These are phyloP conservation scores for Paratinospora sagittata DNA, from an alignment of 164 flowering plant genomes.

Conservation along the genomic window DNA sequence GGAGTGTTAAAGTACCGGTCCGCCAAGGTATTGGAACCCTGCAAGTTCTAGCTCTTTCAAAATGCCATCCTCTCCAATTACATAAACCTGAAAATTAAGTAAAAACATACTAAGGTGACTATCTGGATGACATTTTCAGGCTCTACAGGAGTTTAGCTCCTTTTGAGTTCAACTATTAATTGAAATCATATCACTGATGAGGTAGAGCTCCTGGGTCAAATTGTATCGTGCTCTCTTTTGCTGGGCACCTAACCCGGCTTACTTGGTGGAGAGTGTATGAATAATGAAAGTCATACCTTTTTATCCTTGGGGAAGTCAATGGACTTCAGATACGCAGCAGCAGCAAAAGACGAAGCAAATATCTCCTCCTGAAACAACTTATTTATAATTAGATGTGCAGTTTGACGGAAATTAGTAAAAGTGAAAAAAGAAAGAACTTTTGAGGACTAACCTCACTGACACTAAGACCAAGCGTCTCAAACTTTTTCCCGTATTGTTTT, in stretches of 20 bases:
- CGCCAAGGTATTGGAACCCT: conserved; percentile 87
- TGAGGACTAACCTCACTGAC: conserved; percentile 86
- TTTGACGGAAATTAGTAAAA: background rate
- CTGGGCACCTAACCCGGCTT: background rate
- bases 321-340: conserved; percentile 89
- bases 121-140: background rate
- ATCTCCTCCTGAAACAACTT: conserved; percentile 74
- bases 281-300: conserved; percentile 49
- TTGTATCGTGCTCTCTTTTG: too few relatives aligned
- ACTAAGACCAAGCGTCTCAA: conserved; percentile 87
- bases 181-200: too few relatives aligned
- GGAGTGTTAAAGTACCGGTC: conserved; percentile 60
- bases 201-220: too few relatives aligned
- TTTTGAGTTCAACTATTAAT: background rate
- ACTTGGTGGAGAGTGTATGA: background rate
- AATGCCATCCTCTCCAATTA: conserved; percentile 96
- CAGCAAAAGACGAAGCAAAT: conserved; percentile 98
- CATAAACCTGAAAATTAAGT: conserved; percentile 62
- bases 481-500: conserved; percentile 96
- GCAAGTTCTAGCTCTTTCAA: conserved; percentile 98
- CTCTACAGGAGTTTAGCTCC: background rate
- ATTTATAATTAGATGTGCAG: conserved; percentile 6
- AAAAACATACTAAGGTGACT: conserved; percentile 6
- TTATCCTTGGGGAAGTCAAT: conserved; percentile 92
- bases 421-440: too few relatives aligned